Percentiles rank a stretch among this genome's conserved stretches.
Evolutionary conservation across 208 protist genomes (phyloP).

Genomic region (Willaertia magna): DNA sequence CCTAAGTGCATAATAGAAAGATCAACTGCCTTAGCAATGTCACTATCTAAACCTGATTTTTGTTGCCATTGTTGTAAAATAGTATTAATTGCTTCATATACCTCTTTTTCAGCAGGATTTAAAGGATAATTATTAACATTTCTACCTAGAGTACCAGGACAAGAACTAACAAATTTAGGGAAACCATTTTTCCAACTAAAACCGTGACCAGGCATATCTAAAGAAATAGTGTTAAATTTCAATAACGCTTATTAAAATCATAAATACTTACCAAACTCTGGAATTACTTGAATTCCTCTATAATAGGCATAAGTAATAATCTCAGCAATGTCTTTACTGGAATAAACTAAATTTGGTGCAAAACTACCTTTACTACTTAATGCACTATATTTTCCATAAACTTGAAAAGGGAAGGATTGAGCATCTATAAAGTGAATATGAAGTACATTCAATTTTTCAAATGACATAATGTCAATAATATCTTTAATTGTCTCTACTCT

Average conservation of each 20-base stretch:
- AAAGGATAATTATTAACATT: slow-evolving; percentile 24
- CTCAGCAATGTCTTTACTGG: slow-evolving; percentile 20
- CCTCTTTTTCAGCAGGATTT: slow-evolving; percentile 19
- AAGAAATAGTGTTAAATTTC: too few relatives aligned
- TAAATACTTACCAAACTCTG: too few relatives aligned
- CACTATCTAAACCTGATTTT: background rate
- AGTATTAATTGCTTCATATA: slow-evolving; percentile 24
- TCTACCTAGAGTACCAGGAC: background rate
- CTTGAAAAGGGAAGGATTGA: slow-evolving; percentile 40
- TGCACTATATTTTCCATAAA: slow-evolving; percentile 16
- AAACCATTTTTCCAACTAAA: background rate
- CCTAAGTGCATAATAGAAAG: slow-evolving; percentile 22
- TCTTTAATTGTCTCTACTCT: slow-evolving; percentile 18
- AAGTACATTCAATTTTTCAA: slow-evolving; percentile 41
- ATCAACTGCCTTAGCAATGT: background rate
- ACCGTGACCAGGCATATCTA: slow-evolving; percentile 31
- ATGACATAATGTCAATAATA: slow-evolving; percentile 37
- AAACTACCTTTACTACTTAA: slow-evolving; percentile 29
- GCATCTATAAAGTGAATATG: slow-evolving; percentile 47
- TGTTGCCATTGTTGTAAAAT: slow-evolving; percentile 9
- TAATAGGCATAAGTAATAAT: slow-evolving; percentile 21
- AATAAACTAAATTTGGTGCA: slow-evolving; percentile 14
- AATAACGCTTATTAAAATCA: too few relatives aligned
- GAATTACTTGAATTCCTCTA: slow-evolving; percentile 27
- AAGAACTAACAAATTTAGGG: background rate